Base-by-base conservation (phyloP, 352 stramenopile species). In the Phytophthora foliorum region DNA sequence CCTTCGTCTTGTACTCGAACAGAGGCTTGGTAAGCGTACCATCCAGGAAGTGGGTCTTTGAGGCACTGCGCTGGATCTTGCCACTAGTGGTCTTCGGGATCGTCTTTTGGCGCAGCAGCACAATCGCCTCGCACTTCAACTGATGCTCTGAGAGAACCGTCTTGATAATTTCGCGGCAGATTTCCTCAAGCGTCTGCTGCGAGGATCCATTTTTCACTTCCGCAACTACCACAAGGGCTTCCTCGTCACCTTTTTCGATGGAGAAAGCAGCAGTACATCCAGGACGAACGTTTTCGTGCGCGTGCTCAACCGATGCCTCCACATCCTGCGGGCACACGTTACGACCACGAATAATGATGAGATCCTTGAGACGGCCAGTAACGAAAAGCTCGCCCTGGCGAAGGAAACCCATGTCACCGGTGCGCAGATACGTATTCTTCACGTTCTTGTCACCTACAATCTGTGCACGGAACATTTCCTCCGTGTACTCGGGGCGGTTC, bases 21-120 rank as follows among this genome's bases (percentile, higher is more conserved):
- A 91, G 45, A 45, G 82, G 72, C 69, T 89, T 92, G 0, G 24
- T 50, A 16, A 91, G 69, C 27, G 69, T 77, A 29, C 67, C 75
- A 14, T 73, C 60, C 22, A 88, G 48, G 59, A 84, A 93, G 64
- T 88, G 78, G 6, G 75, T 31, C 65, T 92, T 94, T 10, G 82
- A 74, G 9, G 78, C 80, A 50, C 85, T 88, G 19, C 89, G 89
- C 56, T 92, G 86, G 32, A 95, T 94, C 70, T 95, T 97, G 45
- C 89, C 88, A 49, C 88, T 95, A 17, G 86, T 95, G 0, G 89
- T 95, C 77, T 95, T 95, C 1, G 85, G 81, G 22, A 95, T 93
- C 7, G 77, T 87, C 62, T 88, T 87, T 31, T 89, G 79, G 4
- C 67, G 73, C 25, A 95, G 55, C 59, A 95, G 38, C n/a, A 95